phyloP scores from a whole-genome alignment of 2,329 filamentous ascomycete genomes.

The Penicillium sp. region DNA sequence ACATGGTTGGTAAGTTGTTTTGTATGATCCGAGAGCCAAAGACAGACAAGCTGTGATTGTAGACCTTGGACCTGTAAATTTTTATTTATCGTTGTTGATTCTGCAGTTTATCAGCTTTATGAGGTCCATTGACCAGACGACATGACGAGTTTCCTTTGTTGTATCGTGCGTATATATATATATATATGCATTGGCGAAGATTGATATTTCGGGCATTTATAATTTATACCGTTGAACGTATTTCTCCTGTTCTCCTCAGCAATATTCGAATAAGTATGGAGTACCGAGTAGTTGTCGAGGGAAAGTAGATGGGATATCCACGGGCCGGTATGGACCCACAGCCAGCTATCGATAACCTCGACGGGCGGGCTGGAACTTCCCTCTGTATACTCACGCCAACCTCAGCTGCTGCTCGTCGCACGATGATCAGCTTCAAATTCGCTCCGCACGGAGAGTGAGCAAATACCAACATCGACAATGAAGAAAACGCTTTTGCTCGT shows the following conservation, averaged over 20 bases:
- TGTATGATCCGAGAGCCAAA: constrained; percentile 16
- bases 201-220: not conserved
- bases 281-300: no score
- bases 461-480: constrained; percentile 24
- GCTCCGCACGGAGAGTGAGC: constrained; percentile 11
- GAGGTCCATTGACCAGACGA: not conserved
- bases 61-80: not conserved
- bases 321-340: no score
- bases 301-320: no score
- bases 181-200: not conserved
- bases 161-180: not conserved
- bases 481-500: constrained; percentile 45
- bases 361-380: no score
- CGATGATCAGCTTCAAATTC: constrained; percentile 1
- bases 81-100: not conserved
- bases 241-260: not conserved
- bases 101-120: not conserved
- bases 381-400: not conserved
- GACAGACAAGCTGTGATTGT: constrained; percentile 3
- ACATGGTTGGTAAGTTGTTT: constrained; percentile 10
- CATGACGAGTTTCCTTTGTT: not conserved
- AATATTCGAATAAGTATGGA: not conserved
- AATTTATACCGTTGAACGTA: not conserved
- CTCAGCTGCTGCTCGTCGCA: not conserved
- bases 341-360: no score